Conservation (phyloP, 495 filamentous ascomycete genomes). For the Daldinia loculata region DNA sequence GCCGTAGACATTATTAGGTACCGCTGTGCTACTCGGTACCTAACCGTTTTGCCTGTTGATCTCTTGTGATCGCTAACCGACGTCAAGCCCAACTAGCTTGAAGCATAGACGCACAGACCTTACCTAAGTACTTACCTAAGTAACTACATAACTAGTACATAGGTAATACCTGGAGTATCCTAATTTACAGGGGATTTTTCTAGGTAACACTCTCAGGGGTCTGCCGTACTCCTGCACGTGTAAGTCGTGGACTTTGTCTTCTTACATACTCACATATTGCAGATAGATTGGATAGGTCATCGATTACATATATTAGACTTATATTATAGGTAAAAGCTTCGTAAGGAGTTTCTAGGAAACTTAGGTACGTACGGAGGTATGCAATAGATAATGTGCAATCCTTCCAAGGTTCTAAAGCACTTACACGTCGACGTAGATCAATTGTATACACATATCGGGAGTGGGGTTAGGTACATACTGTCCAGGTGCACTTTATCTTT, state of each 20-base stretch:
- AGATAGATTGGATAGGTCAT: conserved; percentile 33
- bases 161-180: background rate
- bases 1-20: background rate
- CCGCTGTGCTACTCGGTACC: conserved; percentile 28
- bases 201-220: conserved; percentile 24
- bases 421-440: conserved; percentile 36
- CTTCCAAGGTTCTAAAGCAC: conserved; percentile 24
- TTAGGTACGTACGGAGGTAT: conserved; percentile 15
- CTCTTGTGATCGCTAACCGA: conserved; percentile 36
- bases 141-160: background rate
- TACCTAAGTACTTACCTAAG: background rate
- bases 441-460: conserved; percentile 2
- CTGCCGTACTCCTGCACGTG: conserved; percentile 26
- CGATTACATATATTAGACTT: conserved; percentile 1
- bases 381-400: conserved; percentile 29
- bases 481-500: background rate
- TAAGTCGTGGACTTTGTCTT: conserved; percentile 36
- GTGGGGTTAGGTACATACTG: conserved; percentile 7
- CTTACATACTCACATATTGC: conserved; percentile 25
- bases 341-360: conserved; percentile 12
- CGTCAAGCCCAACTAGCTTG: conserved; percentile 21
- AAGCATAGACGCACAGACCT: conserved; percentile 22
- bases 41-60: conserved; percentile 16
- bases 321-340: conserved; percentile 15
- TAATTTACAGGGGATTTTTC: conserved; percentile 19